These are phyloP conservation scores for Komagataella pastoris DNA, from an alignment of 805 yeast genomes.

Conservation along the genomic window DNA sequence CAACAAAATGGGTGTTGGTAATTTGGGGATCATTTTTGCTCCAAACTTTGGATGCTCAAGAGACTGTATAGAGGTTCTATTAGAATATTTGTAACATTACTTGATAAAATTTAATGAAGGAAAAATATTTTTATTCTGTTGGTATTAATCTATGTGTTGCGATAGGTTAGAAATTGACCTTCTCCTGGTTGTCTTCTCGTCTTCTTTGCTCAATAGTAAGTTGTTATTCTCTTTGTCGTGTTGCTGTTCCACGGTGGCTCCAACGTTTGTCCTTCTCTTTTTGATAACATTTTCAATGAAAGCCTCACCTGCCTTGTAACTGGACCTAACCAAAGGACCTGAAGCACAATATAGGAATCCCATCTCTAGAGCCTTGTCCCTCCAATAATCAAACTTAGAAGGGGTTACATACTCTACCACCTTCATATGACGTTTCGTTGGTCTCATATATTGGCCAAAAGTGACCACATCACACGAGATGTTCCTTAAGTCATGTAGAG, in stretches of 20 bases:
- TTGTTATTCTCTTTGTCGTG: background rate
- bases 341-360: constrained; percentile 95
- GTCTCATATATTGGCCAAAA: constrained; percentile 98
- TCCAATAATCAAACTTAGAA: constrained; percentile 91
- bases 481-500: constrained; percentile 64
- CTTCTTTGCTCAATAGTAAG: background rate
- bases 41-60: constrained; percentile 8
- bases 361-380: constrained; percentile 66
- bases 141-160: background rate
- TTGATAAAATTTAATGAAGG: background rate
- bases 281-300: constrained; percentile 88
- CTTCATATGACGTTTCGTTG: constrained; percentile 96
- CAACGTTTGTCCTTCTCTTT: constrained; percentile 44
- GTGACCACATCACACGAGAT: constrained; percentile 88
- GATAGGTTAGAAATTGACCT: background rate
- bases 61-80: constrained; percentile 5
- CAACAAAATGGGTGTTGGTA: constrained; percentile 71
- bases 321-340: constrained; percentile 93
- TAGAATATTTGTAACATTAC: constrained; percentile 4
- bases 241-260: constrained; percentile 17
- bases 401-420: constrained; percentile 93
- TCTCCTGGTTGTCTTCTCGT: background rate
- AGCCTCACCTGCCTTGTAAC: constrained; percentile 97
- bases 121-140: background rate
- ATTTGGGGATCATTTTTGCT: constrained; percentile 23